Base-by-base conservation (phyloP, 495 filamentous ascomycete genomes). In the Neurospora sp. region DNA sequence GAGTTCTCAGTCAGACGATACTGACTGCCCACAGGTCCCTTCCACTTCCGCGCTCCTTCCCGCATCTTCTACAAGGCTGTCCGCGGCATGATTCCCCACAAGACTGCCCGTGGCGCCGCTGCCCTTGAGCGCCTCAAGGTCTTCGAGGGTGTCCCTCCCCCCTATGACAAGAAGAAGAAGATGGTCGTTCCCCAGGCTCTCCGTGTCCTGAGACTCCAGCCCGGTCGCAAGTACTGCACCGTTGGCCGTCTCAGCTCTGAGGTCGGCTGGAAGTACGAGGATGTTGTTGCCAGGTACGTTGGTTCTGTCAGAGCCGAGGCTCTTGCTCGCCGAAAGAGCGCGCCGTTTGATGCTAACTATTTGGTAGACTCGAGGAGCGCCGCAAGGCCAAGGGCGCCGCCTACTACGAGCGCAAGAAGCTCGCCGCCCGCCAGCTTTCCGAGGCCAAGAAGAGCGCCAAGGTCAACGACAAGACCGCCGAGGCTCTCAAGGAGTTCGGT, bases 41-140 rank as follows among this genome's bases (percentile, higher is more conserved):
- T 97, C 91, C 96, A 98, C 87, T 99, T 97, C 93, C 96, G 96
- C 85, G 93, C 94, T 80, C 96, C 96, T 69, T 96, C 94, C 77
- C 91, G 96, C 83, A 97, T 99, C 86, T 95, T 99, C 92, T 99
- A 98, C 92, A 97, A 97, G 90, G 94, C 96, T 82, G 93, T 99
- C 86, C 96, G 96, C 82, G 96, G 96, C 83, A 99, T 99, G 96
- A 95, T 98, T 76, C 96, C 96, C 81, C 96, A 99, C 92, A 99
- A 99, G 90, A 98, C 96, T 77, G 88, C 95, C 82, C 96, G 96
- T 82, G 96, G 96, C 83, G 92, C 95, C 81, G 94, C 94, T 76
- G 96, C 96, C 75, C 84, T 99, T 84, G 94, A 98, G 89, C 91
- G 96, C 84, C 92, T 99, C 73, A 98, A 98, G 93, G 93, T 96